Conservation (phyloP, 2,329 filamentous ascomycete species). For the Beauveria bassiana region DNA sequence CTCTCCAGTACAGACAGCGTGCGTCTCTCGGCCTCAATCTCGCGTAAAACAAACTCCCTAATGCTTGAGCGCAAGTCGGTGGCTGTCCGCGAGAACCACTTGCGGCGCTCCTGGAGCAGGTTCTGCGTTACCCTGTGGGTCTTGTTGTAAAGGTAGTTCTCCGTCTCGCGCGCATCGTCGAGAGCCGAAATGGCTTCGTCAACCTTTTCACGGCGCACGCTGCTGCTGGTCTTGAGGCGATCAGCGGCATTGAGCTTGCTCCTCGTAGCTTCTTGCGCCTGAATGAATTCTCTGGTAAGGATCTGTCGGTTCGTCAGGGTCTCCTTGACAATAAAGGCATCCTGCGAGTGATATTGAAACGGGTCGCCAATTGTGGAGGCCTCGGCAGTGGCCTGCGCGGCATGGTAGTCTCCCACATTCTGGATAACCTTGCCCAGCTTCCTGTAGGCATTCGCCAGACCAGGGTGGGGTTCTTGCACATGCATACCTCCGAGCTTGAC, state of each 20-base stretch:
- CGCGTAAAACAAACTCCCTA: slow-evolving; percentile 84
- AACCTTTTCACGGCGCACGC: slow-evolving; percentile 87
- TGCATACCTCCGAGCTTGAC: slow-evolving; percentile 82
- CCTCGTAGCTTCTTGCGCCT: slow-evolving; percentile 79
- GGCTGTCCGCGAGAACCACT: slow-evolving; percentile 83
- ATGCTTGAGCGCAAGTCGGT: slow-evolving; percentile 77
- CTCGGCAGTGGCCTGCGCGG: slow-evolving; percentile 92
- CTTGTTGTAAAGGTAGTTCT: slow-evolving; percentile 75
- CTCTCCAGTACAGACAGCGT: slow-evolving; percentile 89
- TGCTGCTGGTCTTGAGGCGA: slow-evolving; percentile 77
- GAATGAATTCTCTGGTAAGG: slow-evolving; percentile 82
- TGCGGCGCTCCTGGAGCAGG: slow-evolving; percentile 77
- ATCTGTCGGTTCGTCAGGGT: slow-evolving; percentile 97
- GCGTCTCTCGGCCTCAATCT: slow-evolving; percentile 92
- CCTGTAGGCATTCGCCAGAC: slow-evolving; percentile 81
- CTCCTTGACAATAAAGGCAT: slow-evolving; percentile 97
- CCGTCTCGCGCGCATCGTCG: slow-evolving; percentile 77
- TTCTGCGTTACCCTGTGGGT: slow-evolving; percentile 85
- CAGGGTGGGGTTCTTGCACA: slow-evolving; percentile 82
- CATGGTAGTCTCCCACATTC: slow-evolving; percentile 88
- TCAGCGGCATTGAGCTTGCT: slow-evolving; percentile 81
- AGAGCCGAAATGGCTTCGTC: slow-evolving; percentile 91
- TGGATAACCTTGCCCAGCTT: slow-evolving; percentile 94
- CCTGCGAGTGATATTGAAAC: slow-evolving; percentile 87
- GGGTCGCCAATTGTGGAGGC: slow-evolving; percentile 91